Evolutionary conservation across 2,329 filamentous ascomycete species (phyloP).

Genomic region (Oidium heveae): DNA sequence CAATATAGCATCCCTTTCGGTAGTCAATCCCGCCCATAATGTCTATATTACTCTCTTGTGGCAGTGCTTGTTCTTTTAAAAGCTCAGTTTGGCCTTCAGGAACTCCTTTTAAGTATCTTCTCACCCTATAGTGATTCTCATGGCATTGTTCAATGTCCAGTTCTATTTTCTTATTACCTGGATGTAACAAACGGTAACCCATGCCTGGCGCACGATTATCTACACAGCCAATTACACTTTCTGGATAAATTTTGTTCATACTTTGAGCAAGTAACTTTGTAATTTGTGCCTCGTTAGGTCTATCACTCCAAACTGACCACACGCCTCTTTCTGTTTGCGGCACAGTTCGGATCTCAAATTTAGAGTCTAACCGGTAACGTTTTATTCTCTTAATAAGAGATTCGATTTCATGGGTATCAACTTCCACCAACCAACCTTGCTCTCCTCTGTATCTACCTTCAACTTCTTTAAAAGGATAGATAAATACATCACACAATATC

Average conservation of each 20-base stretch:
- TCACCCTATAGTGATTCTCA: conserved; percentile 41
- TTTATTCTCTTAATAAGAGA: conserved; percentile 46
- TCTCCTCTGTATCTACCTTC: conserved; percentile 1
- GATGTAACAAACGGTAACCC: conserved; percentile 25
- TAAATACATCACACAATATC: conserved; percentile 69
- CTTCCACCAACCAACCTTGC: conserved; percentile 48
- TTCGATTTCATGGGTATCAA: conserved; percentile 41
- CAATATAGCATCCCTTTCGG: conserved; percentile 88
- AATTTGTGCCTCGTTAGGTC: conserved; percentile 1
- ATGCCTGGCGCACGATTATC: conserved; percentile 30
- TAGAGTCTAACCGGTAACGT: conserved; percentile 65
- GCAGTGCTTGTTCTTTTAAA: conserved; percentile 41
- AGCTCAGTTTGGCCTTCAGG: conserved; percentile 72
- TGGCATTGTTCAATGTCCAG: conserved; percentile 19
- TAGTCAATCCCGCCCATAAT: conserved; percentile 70
- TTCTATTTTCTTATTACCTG: conserved; percentile 12
- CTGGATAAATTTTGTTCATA: background rate
- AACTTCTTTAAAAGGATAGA: conserved; percentile 32
- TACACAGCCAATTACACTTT: conserved; percentile 9
- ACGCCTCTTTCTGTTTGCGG: conserved; percentile 38
- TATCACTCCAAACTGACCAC: conserved; percentile 42
- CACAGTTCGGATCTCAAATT: conserved; percentile 43
- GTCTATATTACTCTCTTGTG: conserved; percentile 78
- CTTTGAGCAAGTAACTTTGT: conserved; percentile 3
- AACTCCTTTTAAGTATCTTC: conserved; percentile 57